A percentile compares a stretch with the other conserved stretches of the same genome.
Evolutionary conservation across 495 filamentous ascomycete species (phyloP).

Genomic region (Delitschia confertaspora): DNA sequence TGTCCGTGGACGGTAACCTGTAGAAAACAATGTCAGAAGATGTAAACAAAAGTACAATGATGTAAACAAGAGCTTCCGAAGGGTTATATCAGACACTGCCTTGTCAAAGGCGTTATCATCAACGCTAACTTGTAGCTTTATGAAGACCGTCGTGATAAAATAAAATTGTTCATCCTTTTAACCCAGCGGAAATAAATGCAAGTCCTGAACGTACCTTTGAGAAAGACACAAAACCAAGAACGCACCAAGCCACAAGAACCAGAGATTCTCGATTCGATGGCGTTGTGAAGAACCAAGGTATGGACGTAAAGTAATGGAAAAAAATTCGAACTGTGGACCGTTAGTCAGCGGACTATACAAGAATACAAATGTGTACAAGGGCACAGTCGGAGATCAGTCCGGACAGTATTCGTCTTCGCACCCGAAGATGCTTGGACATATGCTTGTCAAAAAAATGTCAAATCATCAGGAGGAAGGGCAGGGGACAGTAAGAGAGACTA

Average conservation of each 20-base stretch:
- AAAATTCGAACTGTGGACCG: neutral
- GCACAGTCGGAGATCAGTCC: conserved; percentile 12
- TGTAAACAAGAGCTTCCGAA: too few species aligned
- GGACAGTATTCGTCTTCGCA: conserved; percentile 54
- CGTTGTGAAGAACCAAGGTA: neutral
- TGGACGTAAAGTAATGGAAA: neutral
- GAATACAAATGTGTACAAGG: neutral
- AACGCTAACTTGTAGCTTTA: conserved; percentile 73
- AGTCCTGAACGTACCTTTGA: conserved; percentile 11
- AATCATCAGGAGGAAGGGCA: conserved; percentile 48
- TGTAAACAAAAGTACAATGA: too few species aligned
- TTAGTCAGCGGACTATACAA: conserved; percentile 13
- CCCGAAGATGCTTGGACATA: conserved; percentile 64
- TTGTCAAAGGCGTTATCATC: conserved; percentile 91
- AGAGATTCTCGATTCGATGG: neutral
- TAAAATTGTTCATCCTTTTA: conserved; percentile 63
- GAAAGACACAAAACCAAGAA: neutral
- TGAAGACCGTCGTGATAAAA: conserved; percentile 98
- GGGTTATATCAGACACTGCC: conserved; percentile 39
- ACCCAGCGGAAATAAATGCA: conserved; percentile 36
- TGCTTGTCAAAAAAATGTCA: conserved; percentile 66
- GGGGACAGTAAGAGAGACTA: conserved; percentile 1
- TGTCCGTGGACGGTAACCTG: too few species aligned
- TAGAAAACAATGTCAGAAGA: too few species aligned
- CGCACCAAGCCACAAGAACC: neutral